A percentile compares a stretch with the other conserved stretches of the same genome.
These are phyloP conservation scores for Cladosporium sp. DNA, from an alignment of 2,329 filamentous ascomycete genomes.

Conservation along the genomic window DNA sequence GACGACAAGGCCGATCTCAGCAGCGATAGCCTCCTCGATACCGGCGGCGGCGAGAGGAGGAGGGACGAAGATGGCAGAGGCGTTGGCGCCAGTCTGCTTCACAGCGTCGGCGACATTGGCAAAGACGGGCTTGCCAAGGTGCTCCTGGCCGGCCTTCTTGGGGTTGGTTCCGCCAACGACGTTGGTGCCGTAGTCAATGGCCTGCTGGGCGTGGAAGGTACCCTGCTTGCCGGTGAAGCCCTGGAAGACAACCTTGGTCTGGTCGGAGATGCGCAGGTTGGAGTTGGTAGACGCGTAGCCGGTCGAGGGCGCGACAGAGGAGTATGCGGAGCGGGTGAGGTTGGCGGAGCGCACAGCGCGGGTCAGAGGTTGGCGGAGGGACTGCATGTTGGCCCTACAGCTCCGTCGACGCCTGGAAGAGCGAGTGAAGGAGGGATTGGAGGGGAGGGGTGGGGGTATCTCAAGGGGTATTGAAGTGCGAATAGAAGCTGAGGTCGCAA, in stretches of 20 bases:
- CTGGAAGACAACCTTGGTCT: conserved; percentile 95
- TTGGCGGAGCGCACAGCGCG: conserved; percentile 63
- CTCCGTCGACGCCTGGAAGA: conserved; percentile 1
- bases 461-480: background rate
- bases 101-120: conserved; percentile 80
- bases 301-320: conserved; percentile 52
- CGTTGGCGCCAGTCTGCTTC: conserved; percentile 82
- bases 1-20: conserved; percentile 90
- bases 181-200: conserved; percentile 97
- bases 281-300: conserved; percentile 31
- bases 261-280: conserved; percentile 86
- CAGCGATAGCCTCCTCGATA: conserved; percentile 93
- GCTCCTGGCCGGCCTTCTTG: conserved; percentile 89
- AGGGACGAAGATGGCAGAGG: conserved; percentile 95
- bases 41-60: conserved; percentile 85
- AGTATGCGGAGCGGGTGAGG: conserved; percentile 61
- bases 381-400: conserved; percentile 63
- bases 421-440: conserved; percentile 3
- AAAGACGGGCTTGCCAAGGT: conserved; percentile 91
- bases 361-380: conserved; percentile 67
- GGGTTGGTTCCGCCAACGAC: conserved; percentile 98
- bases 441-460: conserved; percentile 3
- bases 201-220: conserved; percentile 95
- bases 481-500: background rate
- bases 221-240: conserved; percentile 72